phyloP scores from a whole-genome alignment of 176 grass and related monocot species.

The Alloteropsis semialata region DNA sequence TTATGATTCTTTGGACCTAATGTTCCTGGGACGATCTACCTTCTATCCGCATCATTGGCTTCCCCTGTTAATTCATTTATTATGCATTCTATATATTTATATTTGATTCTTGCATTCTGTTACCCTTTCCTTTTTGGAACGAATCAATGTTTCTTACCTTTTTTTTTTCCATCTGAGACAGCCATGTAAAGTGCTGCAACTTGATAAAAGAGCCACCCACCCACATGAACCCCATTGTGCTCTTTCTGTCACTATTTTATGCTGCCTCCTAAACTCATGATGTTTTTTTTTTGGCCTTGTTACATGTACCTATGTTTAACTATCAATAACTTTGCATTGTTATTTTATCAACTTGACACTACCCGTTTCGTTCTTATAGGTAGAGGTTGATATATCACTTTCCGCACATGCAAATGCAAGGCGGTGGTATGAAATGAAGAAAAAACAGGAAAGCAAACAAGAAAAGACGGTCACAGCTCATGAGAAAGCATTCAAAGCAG shows the following conservation, averaged over 20 bases:
- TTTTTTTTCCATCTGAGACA: background rate
- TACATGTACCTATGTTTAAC: conserved; percentile 13
- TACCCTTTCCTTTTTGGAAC: background rate
- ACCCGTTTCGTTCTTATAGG: conserved; percentile 44
- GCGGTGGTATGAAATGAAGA: conserved; percentile 93
- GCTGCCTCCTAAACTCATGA: conserved; percentile 6
- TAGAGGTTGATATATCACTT: conserved; percentile 96
- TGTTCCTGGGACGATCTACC: background rate
- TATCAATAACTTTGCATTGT: background rate
- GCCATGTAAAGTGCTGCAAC: background rate
- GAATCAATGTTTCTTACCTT: background rate
- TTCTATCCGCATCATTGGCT: background rate
- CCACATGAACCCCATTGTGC: background rate
- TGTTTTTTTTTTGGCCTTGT: conserved; percentile 19
- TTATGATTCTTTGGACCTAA: background rate
- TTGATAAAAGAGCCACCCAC: background rate
- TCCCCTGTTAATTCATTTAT: conserved; percentile 9
- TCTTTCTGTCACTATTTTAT: background rate
- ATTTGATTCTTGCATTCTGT: background rate
- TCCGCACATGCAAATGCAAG: conserved; percentile 98
- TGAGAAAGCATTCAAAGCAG: conserved; percentile 97
- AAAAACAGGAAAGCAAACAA: conserved; percentile 96
- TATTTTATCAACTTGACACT: conserved; percentile 7
- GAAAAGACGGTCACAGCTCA: conserved; percentile 92
- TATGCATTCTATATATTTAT: background rate